phyloP scores from a whole-genome alignment of 2,329 filamentous ascomycete genomes.

The Fusarium praegraminearum region DNA sequence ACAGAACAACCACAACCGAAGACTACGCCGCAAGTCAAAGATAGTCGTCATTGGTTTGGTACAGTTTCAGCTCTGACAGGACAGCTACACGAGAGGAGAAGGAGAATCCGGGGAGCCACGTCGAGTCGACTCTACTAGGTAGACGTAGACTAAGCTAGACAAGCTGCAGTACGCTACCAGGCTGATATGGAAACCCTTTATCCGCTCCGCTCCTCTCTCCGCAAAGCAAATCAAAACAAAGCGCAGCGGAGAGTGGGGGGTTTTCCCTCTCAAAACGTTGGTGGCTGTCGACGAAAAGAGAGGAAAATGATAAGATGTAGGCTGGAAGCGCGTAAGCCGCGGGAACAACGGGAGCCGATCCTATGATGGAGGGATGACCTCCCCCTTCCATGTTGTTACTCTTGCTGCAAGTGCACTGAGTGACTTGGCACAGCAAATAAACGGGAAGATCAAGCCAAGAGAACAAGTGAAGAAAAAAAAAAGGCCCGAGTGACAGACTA shows the following conservation, averaged over 20 bases:
- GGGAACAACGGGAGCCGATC: slow-evolving; percentile 13
- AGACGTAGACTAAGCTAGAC: not conserved
- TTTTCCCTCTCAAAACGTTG: not conserved
- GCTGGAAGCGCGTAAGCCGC: slow-evolving; percentile 42
- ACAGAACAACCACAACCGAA: slow-evolving; percentile 18
- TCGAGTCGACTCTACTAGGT: slow-evolving; percentile 3
- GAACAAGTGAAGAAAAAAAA: not conserved
- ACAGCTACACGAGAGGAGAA: slow-evolving; percentile 12
- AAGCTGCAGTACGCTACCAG: not conserved
- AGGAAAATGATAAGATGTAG: slow-evolving; percentile 5
- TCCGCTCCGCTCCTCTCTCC: slow-evolving; percentile 15
- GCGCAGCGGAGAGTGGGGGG: slow-evolving; percentile 16
- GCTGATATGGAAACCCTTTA: slow-evolving; percentile 28
- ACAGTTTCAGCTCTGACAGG: not conserved
- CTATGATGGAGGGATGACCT: slow-evolving; percentile 18
- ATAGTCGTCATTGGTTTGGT: slow-evolving; percentile 3
- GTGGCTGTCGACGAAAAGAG: not conserved
- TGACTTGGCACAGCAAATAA: slow-evolving; percentile 3
- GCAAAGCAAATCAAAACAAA: slow-evolving; percentile 9
- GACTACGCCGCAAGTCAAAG: slow-evolving; percentile 9
- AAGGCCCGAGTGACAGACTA: slow-evolving; percentile 25
- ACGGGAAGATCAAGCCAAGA: slow-evolving; percentile 13
- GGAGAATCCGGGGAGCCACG: slow-evolving; percentile 2
- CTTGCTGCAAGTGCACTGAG: not conserved
- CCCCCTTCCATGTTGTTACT: not conserved